Evolutionary conservation across 768 basidiomycete genomes (phyloP).

Genomic region (Boletus tomentosulus): DNA sequence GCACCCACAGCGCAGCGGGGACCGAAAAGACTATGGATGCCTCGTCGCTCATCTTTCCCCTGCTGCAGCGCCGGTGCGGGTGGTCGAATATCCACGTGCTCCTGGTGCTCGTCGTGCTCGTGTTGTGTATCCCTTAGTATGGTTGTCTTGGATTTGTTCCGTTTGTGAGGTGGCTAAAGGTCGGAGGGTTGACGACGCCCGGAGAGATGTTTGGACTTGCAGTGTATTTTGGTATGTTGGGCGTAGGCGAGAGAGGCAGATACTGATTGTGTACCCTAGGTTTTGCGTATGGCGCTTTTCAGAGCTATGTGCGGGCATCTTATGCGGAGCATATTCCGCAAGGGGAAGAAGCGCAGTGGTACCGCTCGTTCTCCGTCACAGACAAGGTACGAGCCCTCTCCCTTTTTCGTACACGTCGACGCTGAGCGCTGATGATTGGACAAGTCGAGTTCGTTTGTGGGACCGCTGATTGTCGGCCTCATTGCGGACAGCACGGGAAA

Average conservation of each 20-base stretch:
- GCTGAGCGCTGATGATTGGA: constrained; percentile 7
- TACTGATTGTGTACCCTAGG: constrained; percentile 33
- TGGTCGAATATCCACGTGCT: constrained; percentile 65
- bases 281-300: constrained; percentile 84
- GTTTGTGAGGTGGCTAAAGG: constrained; percentile 42
- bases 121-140: constrained; percentile 68
- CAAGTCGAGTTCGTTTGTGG: constrained; percentile 88
- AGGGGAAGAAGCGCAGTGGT: constrained; percentile 90
- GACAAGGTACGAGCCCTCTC: too few species aligned
- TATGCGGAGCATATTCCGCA: constrained; percentile 85
- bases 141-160: constrained; percentile 78
- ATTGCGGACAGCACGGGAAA: constrained; percentile 88
- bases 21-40: too few species aligned
- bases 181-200: constrained; percentile 74
- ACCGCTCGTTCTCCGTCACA: constrained; percentile 75
- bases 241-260: neutral
- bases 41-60: constrained; percentile 70
- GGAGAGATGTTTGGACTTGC: constrained; percentile 86
- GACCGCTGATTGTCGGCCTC: constrained; percentile 82
- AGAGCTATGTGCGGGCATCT: constrained; percentile 82
- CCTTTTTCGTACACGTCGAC: too few species aligned
- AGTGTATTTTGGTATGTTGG: constrained; percentile 65
- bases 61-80: constrained; percentile 56
- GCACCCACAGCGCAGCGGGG: constrained; percentile 55
- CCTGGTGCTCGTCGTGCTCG: constrained; percentile 64